Evolutionary conservation across 495 filamentous ascomycete species (phyloP).

Genomic region (Cercophora samala): DNA sequence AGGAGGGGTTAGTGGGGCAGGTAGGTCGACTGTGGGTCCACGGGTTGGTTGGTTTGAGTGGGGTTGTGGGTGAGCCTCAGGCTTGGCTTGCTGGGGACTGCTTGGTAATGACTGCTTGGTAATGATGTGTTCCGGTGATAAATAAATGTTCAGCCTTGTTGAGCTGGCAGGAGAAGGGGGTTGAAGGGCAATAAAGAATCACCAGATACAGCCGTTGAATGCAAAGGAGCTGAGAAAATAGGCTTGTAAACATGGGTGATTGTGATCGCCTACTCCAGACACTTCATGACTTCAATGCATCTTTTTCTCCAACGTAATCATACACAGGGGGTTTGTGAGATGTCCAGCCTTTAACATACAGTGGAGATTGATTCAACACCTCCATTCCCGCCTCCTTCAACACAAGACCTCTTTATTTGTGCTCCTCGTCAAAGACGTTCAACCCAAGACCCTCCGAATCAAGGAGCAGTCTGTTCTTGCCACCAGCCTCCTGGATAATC

Average conservation of each 20-base stretch:
- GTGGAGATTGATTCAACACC: conserved; percentile 40
- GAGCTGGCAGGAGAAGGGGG: neutral
- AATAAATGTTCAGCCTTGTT: neutral
- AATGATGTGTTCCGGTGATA: too few species aligned
- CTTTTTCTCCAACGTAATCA: neutral
- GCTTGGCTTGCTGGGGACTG: neutral
- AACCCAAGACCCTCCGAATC: conserved; percentile 85
- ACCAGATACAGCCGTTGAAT: too few species aligned
- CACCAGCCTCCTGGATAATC: conserved; percentile 78
- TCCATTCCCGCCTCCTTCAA: conserved; percentile 8
- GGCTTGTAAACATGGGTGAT: neutral
- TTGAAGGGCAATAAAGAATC: too few species aligned
- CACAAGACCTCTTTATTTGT: conserved; percentile 24
- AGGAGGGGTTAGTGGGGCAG: neutral
- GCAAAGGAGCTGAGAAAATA: neutral
- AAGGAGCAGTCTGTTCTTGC: conserved; percentile 90
- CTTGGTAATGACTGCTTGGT: neutral
- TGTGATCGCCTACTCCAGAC: neutral
- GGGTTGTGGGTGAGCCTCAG: neutral
- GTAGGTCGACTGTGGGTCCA: neutral
- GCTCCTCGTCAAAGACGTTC: conserved; percentile 72
- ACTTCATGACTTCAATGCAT: neutral
- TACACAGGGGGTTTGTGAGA: neutral
- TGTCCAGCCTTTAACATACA: conserved; percentile 17
- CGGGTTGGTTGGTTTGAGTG: neutral